Evolutionary conservation across 2,329 filamentous ascomycete genomes (phyloP).

Genomic region (Aspergillus sojae): DNA sequence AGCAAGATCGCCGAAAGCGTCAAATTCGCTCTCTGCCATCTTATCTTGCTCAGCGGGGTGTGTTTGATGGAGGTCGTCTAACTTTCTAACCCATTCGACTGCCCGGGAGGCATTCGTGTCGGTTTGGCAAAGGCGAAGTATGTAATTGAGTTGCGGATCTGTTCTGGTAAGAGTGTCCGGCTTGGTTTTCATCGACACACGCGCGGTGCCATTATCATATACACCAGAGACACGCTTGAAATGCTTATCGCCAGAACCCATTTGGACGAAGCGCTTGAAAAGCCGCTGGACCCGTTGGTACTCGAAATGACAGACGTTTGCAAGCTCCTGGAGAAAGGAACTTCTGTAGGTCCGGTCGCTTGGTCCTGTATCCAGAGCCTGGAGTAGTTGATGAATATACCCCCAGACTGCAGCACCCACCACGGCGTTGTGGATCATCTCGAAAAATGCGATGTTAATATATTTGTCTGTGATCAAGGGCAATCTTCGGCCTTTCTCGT

Average conservation of each 20-base stretch:
- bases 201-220: conserved; percentile 37
- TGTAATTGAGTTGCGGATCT: conserved; percentile 47
- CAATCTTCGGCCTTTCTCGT: conserved; percentile 48
- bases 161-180: conserved; percentile 42
- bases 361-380: conserved; percentile 29
- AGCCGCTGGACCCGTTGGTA: conserved; percentile 42
- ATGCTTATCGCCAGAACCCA: conserved; percentile 38
- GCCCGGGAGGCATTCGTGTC: conserved; percentile 41
- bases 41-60: not conserved
- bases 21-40: not conserved
- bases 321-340: conserved; percentile 50
- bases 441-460: conserved; percentile 48
- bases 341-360: conserved; percentile 32
- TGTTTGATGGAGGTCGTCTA: conserved; percentile 20
- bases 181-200: conserved; percentile 46
- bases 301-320: conserved; percentile 51
- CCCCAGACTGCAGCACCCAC: conserved; percentile 44
- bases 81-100: conserved; percentile 45
- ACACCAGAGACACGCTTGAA: conserved; percentile 47
- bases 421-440: conserved; percentile 42
- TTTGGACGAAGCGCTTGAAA: conserved; percentile 48
- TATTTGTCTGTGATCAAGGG: conserved; percentile 46
- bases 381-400: conserved; percentile 44
- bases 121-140: conserved; percentile 50
- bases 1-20: not conserved